Base-by-base conservation (phyloP, 1,284 basidiomycete species). In the Boletellus deceptivus region DNA sequence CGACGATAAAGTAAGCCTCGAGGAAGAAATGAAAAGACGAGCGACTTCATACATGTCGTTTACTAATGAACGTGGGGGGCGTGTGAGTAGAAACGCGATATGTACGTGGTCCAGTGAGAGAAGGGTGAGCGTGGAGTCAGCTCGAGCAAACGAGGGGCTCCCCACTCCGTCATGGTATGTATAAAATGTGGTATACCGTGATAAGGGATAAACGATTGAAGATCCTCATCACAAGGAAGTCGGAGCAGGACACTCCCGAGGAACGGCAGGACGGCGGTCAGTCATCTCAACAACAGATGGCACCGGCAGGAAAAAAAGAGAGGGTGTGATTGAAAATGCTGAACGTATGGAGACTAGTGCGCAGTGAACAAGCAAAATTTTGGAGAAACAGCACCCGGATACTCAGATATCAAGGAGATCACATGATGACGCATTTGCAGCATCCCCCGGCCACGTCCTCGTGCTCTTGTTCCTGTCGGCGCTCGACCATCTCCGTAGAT, bases 361-460 rank as follows among this genome's bases (percentile, higher is more conserved):
- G 58, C 50, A 58, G 14, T 53, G 53, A 61, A 60, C 57, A 59
- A 61, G 59, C 59, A 58, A 61, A 49, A 52, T 49, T 36, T 36
- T 42, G 48, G 46, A 47, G 34, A 43, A 53, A 59, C 48, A 64
- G 61, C 54, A 50, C 48, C 46, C 53, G 56, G 50, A 55, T 54
- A 61, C 50, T 60, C 53, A 34, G 41, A 56, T 50, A 54, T 43
- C 49, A 40, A 45, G 37, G 40, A 48, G 54, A 64, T 82, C 76
- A 84, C 82, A 84, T 84, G 59, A 84, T 70, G 53, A 80, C 68
- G 64, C 82, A 84, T 65, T 78, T 78, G 72, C 82, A 84, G 59
- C 82, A 83, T 37, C 81, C 80, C 40, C 68, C 72, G 27, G 58
- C 57, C 1, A 60, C 68, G 13, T 76, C 75, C 31, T 81, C 77